A percentile compares a stretch with the other conserved stretches of the same genome.
Evolutionary conservation across 176 grass and related monocot genomes (phyloP).

Genomic region (Cenchrus americanus): DNA sequence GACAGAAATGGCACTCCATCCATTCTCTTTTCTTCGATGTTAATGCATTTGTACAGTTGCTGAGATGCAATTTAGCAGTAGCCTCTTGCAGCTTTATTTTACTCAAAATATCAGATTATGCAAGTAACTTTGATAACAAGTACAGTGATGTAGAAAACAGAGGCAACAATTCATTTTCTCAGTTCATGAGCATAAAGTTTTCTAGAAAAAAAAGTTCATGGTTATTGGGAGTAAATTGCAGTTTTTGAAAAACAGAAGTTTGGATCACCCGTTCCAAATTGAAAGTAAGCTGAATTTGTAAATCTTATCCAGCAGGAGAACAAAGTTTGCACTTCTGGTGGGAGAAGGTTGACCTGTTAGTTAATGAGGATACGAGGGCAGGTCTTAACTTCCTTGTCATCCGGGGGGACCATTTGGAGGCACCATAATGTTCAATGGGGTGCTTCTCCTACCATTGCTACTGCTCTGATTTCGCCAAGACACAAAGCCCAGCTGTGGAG

Average conservation of each 20-base stretch:
- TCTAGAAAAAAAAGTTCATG: too few relatives aligned
- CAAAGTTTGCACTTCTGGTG: background rate
- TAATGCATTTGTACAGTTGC: background rate
- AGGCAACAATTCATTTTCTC: background rate
- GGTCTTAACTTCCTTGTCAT: too few relatives aligned
- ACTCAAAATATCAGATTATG: background rate
- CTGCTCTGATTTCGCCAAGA: too few relatives aligned
- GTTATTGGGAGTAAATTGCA: constrained; percentile 14
- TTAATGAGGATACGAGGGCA: too few relatives aligned
- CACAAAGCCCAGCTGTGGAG: too few relatives aligned
- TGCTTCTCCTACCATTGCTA: too few relatives aligned
- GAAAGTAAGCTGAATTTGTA: background rate
- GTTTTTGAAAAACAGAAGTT: constrained; percentile 8
- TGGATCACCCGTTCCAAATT: background rate
- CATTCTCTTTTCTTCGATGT: background rate
- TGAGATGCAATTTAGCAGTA: background rate
- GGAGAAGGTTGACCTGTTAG: too few relatives aligned
- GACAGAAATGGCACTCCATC: background rate
- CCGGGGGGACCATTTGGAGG: too few relatives aligned
- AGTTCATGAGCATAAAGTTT: background rate
- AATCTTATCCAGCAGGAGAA: background rate
- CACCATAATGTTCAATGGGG: too few relatives aligned
- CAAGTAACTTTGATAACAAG: background rate
- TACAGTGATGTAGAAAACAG: background rate
- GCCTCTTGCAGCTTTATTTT: background rate